Conservation (phyloP, 441 rosid genomes). For the Theobroma grandiflorum region DNA sequence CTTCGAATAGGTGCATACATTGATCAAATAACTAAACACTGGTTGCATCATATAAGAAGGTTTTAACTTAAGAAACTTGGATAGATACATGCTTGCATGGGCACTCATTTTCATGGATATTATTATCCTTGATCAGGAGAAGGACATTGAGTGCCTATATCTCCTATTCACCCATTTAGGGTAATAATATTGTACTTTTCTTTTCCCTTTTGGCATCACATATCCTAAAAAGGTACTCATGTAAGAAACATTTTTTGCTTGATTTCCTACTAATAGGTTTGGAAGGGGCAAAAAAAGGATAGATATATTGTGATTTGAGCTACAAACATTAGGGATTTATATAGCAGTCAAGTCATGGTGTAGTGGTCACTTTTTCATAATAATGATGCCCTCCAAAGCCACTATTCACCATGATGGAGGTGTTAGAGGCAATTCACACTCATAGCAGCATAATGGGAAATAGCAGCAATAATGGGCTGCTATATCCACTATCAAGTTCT, state of each 20-base stretch:
- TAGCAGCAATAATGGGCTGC: too few relatives aligned
- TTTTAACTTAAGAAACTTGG: neutral
- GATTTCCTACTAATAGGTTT: neutral
- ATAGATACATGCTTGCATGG: neutral
- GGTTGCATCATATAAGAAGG: neutral
- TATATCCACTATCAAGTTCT: too few relatives aligned
- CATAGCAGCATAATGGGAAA: too few relatives aligned
- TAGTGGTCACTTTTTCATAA: too few relatives aligned
- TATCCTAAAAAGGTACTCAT: neutral
- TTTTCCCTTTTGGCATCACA: neutral
- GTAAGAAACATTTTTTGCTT: neutral
- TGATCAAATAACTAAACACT: neutral
- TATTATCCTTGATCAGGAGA: neutral
- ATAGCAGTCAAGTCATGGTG: too few relatives aligned
- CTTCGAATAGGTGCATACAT: neutral
- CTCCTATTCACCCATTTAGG: neutral
- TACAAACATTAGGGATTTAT: neutral
- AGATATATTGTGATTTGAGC: neutral
- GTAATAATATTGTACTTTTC: neutral
- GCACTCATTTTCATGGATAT: neutral
- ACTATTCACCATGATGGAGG: too few relatives aligned
- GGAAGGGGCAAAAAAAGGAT: neutral
- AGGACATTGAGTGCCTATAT: neutral
- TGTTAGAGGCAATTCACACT: too few relatives aligned
- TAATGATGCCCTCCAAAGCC: too few relatives aligned